Evolutionary conservation across 2,329 filamentous ascomycete genomes (phyloP).

Genomic region (Calonectria pauciramosa): DNA sequence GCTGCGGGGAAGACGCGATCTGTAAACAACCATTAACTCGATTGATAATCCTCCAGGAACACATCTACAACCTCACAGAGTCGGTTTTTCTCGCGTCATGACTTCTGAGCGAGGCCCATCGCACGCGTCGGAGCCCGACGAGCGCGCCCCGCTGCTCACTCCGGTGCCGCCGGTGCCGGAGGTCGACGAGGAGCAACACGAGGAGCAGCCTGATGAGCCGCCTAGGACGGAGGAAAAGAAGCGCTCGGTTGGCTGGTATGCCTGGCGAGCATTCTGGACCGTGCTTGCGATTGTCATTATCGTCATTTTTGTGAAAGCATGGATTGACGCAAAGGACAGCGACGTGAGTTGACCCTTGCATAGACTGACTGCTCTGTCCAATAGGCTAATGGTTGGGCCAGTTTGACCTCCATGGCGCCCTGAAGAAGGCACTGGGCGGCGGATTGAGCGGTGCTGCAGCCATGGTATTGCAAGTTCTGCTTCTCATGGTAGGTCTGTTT

Average conservation of each 20-base stretch:
- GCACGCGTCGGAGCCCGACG: background rate
- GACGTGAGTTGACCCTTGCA: constrained; percentile 48
- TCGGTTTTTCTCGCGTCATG: background rate
- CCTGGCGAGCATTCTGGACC: constrained; percentile 54
- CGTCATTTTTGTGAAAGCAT: constrained; percentile 59
- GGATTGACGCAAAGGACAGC: constrained; percentile 57
- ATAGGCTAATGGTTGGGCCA: constrained; percentile 31
- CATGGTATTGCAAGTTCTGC: constrained; percentile 62
- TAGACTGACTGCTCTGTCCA: background rate
- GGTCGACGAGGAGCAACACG: constrained; percentile 11
- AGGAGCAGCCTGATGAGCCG: background rate
- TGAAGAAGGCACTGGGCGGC: constrained; percentile 60
- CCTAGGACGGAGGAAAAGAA: constrained; percentile 21
- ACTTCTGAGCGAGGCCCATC: constrained; percentile 2
- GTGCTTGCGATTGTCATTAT: constrained; percentile 49
- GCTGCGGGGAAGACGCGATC: constrained; percentile 10
- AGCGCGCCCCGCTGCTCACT: constrained; percentile 29
- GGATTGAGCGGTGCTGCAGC: constrained; percentile 62
- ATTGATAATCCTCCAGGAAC: background rate
- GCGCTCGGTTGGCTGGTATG: constrained; percentile 25
- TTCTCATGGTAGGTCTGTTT: constrained; percentile 57
- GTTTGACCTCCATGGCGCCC: constrained; percentile 61
- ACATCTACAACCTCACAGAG: background rate
- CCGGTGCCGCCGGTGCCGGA: background rate
- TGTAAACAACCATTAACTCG: background rate